These are phyloP conservation scores for Pichia gijzeniarum DNA, from an alignment of 805 yeast species.

Conservation along the genomic window DNA sequence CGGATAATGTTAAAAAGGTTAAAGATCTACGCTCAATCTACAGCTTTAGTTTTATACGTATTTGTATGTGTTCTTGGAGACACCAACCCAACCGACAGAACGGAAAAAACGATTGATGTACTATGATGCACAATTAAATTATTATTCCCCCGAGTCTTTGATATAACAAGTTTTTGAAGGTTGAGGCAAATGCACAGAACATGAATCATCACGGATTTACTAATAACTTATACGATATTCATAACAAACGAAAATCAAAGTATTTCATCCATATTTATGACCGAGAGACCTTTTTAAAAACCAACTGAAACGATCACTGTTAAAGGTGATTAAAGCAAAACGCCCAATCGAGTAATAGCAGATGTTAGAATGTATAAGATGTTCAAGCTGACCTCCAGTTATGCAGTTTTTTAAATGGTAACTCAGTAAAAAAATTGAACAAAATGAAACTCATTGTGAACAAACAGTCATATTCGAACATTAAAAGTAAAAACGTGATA, in stretches of 20 bases:
- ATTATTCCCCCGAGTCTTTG: conserved; percentile 14
- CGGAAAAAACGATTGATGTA: conserved; percentile 23
- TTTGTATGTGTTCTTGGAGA: conserved; percentile 32
- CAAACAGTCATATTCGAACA: neutral
- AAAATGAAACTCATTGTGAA: neutral
- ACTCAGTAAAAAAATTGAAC: neutral
- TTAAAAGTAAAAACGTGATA: neutral
- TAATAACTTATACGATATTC: neutral
- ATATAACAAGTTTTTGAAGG: neutral
- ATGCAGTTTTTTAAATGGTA: neutral
- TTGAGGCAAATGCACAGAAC: neutral
- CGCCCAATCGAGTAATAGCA: conserved; percentile 12
- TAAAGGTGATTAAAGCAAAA: conserved; percentile 14
- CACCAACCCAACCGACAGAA: conserved; percentile 25
- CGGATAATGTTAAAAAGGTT: no score
- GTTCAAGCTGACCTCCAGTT: conserved; percentile 12
- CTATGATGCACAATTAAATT: conserved; percentile 28
- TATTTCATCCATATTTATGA: neutral
- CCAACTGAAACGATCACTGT: conserved; percentile 12
- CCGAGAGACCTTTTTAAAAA: neutral
- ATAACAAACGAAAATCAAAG: neutral
- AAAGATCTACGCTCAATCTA: no score
- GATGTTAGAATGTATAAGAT: conserved; percentile 14
- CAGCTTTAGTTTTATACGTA: no score
- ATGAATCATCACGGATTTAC: neutral